Conservation (phyloP, 2,329 filamentous ascomycete species). For the Trichoderma sp. region DNA sequence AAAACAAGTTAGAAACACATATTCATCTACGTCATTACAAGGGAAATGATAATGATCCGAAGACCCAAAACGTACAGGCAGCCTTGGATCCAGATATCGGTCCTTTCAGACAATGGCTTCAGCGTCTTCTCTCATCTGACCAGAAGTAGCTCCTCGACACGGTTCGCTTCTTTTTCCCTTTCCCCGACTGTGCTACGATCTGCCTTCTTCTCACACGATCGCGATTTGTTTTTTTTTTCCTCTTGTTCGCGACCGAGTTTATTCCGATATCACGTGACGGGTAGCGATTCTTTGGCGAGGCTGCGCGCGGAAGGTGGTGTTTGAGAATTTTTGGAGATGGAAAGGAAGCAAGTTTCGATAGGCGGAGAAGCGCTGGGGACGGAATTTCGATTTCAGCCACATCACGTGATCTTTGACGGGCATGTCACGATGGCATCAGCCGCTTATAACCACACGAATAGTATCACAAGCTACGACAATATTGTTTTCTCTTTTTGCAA, state of each 20-base stretch:
- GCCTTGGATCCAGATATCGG: conserved; percentile 35
- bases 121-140: conserved; percentile 35
- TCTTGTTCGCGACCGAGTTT: conserved; percentile 33
- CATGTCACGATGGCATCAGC: not conserved
- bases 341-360: conserved; percentile 24
- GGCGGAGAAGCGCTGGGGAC: conserved; percentile 29
- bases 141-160: conserved; percentile 29
- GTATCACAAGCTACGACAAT: not conserved
- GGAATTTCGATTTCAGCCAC: conserved; percentile 20
- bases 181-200: conserved; percentile 27
- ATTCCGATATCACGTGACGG: conserved; percentile 39
- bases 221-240: conserved; percentile 30
- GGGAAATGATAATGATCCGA: conserved; percentile 25
- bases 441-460: not conserved
- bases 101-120: conserved; percentile 32
- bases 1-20: conserved; percentile 1
- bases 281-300: conserved; percentile 21
- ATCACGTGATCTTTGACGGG: conserved; percentile 37
- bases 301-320: conserved; percentile 27
- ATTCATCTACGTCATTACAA: conserved; percentile 33
- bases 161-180: conserved; percentile 26
- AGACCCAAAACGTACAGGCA: conserved; percentile 37
- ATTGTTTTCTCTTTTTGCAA: not conserved
- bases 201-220: conserved; percentile 24
- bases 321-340: conserved; percentile 22